Evolutionary conservation across 192 early-diverging fungal genomes (phyloP), one percentile per base, ranked within the genome.

Genomic region (Coemansia sp.): DNA sequence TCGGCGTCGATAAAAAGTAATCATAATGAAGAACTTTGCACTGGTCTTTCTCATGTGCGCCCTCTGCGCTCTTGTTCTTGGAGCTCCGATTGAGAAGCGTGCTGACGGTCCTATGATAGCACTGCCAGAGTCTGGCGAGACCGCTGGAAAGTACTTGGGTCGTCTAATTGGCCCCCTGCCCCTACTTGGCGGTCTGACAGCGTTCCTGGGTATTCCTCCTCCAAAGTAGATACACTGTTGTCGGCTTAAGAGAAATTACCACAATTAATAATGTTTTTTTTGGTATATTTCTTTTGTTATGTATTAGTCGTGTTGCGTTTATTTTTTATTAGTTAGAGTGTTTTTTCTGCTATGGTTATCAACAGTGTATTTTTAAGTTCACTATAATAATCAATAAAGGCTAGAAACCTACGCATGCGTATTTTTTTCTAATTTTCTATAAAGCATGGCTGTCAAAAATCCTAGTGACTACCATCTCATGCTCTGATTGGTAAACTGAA

Each of bases 101-200:
- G 46, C 23, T 24, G 50, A 63, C 6, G 58, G 59, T 0, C 59
- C 59, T 1, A 38, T 55, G 22, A 38, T 73, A 0, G 45, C 64
- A 7, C 48, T 73, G 11, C 71, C 71, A 0, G 55, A 32, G 3
- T 0, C 50, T 10, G 58, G 64, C 11, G 71, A 73, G n/a, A 34
- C 58, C 9, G 22, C 36, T 9, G 58, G 53, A 8, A 37, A 32
- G 20, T 73, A 50, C 15, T 27, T 73, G 17, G 23, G 35, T 13
- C 62, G 70, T 17, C 13, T 73, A 8, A 29, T 66, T 2, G 0
- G 17, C 7, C 32, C 33, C 0, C 3, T 66, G 0, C 70, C 70
- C 3, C 25, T 73, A 0, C 3, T 55, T 23, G 63, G 63, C n/a
- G 9, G 29, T 4, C 24, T 73, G 3, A 32, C 59, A 1, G 42